Evolutionary conservation across 805 yeast genomes (phyloP), one percentile per base, ranked within the genome.

Genomic region (Candida ascalaphidarum): DNA sequence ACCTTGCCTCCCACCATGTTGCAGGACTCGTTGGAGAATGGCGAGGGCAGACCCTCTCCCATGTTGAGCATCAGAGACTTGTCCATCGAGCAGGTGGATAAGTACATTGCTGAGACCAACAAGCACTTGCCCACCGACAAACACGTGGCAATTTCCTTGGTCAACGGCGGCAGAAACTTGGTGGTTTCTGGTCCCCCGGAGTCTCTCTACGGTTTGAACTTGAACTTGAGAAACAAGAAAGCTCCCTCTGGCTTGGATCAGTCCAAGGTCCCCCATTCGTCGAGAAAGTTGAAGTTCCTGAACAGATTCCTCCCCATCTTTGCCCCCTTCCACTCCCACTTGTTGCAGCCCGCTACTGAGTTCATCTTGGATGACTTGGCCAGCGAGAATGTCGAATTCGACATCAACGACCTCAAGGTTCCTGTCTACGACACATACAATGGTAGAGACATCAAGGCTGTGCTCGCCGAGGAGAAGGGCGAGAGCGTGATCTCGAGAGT

Each of bases 161-260:
- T 88, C 44, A 92, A 92, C 53, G 98, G 98, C 56, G 95, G 95
- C 26, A 76, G 95, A 65, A 84, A 86, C 59, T 71, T 86, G 63
- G 98, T 92, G 32, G 86, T 89, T 26, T 75, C 94, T 14, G 99
- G 99, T 56, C 98, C 97, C 27, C 97, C 99, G 32, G 95, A 88
- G 70, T 86, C 97, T 3, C 68, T 92, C 37, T 92, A 89, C 48
- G 99, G 99, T 68, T 73, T 92, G 48, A 88, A 88, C 61, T 71
- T 92, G 50, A 73, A 89, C 36, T 70, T 92, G 56, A 79, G 98
- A 69, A 83, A 84, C 63, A 85, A 85, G 34, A 92, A 92, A 65
- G 96, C 96, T 28, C 82, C 94, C 25, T 66, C 92, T 26, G 97
- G 96, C 31, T 72, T 84, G 45, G 95, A 89, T 52, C 98, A 92